These are phyloP conservation scores for Glycine latifolia DNA, from an alignment of 306 rosid genomes.

Conservation along the genomic window DNA sequence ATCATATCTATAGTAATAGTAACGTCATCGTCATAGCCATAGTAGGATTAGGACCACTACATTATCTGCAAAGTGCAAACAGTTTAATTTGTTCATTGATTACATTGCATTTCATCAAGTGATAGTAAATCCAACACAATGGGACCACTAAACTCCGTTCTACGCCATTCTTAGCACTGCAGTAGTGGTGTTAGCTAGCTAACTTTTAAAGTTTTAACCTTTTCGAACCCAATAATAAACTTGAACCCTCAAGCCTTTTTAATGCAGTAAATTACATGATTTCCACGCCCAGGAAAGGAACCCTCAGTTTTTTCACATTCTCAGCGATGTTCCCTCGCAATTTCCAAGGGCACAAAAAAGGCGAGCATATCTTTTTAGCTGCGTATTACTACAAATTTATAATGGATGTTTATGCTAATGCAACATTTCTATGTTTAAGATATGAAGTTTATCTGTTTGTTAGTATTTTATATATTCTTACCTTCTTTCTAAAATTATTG, in stretches of 20 bases:
- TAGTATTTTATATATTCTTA: too few relatives aligned
- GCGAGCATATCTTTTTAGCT: too few relatives aligned
- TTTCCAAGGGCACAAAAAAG: neutral
- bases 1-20: neutral
- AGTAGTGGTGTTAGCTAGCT: neutral
- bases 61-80: too few relatives aligned
- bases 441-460: too few relatives aligned
- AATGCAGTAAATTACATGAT: neutral
- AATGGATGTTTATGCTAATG: too few relatives aligned
- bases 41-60: conserved; percentile 22
- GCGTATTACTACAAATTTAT: too few relatives aligned
- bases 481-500: too few relatives aligned
- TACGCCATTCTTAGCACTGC: neutral
- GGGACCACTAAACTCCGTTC: neutral
- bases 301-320: neutral
- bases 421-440: too few relatives aligned
- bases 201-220: neutral
- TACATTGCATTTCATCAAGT: neutral
- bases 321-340: neutral
- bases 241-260: neutral
- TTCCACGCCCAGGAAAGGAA: neutral
- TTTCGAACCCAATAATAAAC: neutral
- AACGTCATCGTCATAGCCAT: neutral
- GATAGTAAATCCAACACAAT: neutral
- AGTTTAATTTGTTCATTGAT: too few relatives aligned